Evolutionary conservation across 306 rosid genomes (phyloP).

Genomic region (Cicer chorassanicum): DNA sequence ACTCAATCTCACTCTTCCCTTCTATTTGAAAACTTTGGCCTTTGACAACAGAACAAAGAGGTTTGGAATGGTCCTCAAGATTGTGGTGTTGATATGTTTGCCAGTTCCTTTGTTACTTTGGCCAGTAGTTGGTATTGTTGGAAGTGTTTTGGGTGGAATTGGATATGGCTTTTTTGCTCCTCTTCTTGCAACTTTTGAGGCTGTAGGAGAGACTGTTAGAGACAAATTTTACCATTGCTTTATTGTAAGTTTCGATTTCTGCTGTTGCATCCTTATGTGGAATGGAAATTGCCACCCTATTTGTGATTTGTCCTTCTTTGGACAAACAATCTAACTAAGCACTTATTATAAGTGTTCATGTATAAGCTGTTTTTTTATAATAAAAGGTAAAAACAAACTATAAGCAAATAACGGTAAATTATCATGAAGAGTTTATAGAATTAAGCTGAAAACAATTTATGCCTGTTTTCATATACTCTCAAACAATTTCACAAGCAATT

Average conservation of each 20-base stretch:
- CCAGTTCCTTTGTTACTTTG: slow-evolving; percentile 69
- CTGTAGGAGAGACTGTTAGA: slow-evolving; percentile 55
- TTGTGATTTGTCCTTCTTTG: not conserved
- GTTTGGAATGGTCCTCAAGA: slow-evolving; percentile 68
- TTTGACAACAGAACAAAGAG: slow-evolving; percentile 65
- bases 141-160: slow-evolving; percentile 76
- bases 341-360: not conserved
- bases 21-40: slow-evolving; percentile 4
- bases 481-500: not conserved
- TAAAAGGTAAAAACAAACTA: too few species aligned
- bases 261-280: slow-evolving; percentile 27
- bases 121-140: slow-evolving; percentile 65
- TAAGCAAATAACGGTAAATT: not conserved
- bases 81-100: slow-evolving; percentile 56
- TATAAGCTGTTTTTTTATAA: not conserved
- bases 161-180: slow-evolving; percentile 83
- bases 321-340: not conserved
- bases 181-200: slow-evolving; percentile 80
- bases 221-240: slow-evolving; percentile 69
- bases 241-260: slow-evolving; percentile 55
- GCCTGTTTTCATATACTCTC: not conserved
- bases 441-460: not conserved
- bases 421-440: not conserved
- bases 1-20: slow-evolving; percentile 5
- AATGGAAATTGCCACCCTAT: not conserved